phyloP scores from a whole-genome alignment of 805 yeast species.

The Yarrowia osloensis region DNA sequence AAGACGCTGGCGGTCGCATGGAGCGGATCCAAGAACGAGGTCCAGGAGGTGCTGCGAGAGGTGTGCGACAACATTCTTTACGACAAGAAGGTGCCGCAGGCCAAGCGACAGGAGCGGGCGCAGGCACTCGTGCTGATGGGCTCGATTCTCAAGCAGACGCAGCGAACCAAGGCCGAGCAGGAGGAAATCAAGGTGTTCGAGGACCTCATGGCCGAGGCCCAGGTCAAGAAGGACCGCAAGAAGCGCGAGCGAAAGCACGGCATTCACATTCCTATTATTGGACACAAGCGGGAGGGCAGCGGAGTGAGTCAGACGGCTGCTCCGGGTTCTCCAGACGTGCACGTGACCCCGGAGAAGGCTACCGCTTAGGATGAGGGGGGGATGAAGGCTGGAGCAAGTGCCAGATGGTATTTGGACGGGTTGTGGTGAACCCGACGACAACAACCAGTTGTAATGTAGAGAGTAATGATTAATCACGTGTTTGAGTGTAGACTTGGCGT shows the following conservation, averaged over 20 bases:
- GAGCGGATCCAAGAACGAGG: slow-evolving; percentile 89
- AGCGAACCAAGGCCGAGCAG: slow-evolving; percentile 83
- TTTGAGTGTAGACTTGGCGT: background rate
- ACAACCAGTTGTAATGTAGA: no score
- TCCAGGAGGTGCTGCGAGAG: slow-evolving; percentile 73
- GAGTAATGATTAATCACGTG: no score
- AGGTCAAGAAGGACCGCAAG: slow-evolving; percentile 48
- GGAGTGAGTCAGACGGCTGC: background rate
- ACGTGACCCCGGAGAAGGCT: slow-evolving; percentile 10
- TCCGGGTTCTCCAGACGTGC: background rate
- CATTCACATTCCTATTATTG: slow-evolving; percentile 9
- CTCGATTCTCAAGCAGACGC: slow-evolving; percentile 60
- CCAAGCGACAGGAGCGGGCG: slow-evolving; percentile 72
- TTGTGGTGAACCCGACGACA: background rate
- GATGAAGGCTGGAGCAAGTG: background rate
- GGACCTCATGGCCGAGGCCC: slow-evolving; percentile 86
- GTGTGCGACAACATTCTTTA: slow-evolving; percentile 76
- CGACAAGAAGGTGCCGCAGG: slow-evolving; percentile 62
- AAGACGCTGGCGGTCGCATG: slow-evolving; percentile 92
- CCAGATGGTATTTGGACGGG: slow-evolving; percentile 6
- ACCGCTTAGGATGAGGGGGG: slow-evolving; percentile 20
- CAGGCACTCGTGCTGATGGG: slow-evolving; percentile 77
- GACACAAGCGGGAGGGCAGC: slow-evolving; percentile 3
- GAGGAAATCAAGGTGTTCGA: slow-evolving; percentile 90
- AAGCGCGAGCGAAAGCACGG: slow-evolving; percentile 22